Conservation (phyloP, 2,329 filamentous ascomycete species). For the Ophiocordyceps camponoti-rufipedis region DNA sequence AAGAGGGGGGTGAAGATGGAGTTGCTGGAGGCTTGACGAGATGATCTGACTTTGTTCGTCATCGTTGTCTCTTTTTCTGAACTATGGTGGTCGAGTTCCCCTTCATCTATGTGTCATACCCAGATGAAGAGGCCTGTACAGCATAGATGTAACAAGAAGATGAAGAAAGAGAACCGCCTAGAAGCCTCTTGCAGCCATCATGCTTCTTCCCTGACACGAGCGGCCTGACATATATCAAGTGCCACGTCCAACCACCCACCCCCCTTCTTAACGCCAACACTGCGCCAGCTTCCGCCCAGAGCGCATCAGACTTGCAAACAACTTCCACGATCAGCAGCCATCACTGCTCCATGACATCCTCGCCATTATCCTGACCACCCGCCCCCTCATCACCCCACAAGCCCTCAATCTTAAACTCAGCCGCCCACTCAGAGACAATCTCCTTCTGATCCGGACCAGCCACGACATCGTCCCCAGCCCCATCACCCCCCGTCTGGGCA, state of each 20-base stretch:
- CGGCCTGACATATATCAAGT: too few species aligned
- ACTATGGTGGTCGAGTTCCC: too few species aligned
- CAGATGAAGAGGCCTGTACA: background rate
- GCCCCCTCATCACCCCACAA: conserved; percentile 48
- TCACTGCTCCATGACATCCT: conserved; percentile 34
- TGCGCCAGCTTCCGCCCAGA: too few species aligned
- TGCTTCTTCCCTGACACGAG: too few species aligned
- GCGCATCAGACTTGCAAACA: too few species aligned
- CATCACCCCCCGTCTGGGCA: conserved; percentile 25
- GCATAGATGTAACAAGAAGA: too few species aligned
- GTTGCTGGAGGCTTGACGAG: conserved; percentile 23
- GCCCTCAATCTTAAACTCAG: conserved; percentile 88
- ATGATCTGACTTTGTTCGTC: too few species aligned
- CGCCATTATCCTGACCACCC: conserved; percentile 6
- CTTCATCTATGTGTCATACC: background rate
- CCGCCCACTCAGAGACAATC: conserved; percentile 83
- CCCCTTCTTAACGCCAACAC: too few species aligned
- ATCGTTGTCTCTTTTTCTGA: background rate
- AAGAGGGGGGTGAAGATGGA: conserved; percentile 81
- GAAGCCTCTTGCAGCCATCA: too few species aligned
- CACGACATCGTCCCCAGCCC: conserved; percentile 22
- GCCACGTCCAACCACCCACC: too few species aligned
- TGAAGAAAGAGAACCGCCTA: conserved; percentile 2
- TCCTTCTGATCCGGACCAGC: conserved; percentile 51
- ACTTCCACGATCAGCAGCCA: too few species aligned